A percentile compares a stretch with the other conserved stretches of the same genome.
These are phyloP conservation scores for Neurospora sp. DNA, from an alignment of 495 filamentous ascomycete species.

Conservation along the genomic window DNA sequence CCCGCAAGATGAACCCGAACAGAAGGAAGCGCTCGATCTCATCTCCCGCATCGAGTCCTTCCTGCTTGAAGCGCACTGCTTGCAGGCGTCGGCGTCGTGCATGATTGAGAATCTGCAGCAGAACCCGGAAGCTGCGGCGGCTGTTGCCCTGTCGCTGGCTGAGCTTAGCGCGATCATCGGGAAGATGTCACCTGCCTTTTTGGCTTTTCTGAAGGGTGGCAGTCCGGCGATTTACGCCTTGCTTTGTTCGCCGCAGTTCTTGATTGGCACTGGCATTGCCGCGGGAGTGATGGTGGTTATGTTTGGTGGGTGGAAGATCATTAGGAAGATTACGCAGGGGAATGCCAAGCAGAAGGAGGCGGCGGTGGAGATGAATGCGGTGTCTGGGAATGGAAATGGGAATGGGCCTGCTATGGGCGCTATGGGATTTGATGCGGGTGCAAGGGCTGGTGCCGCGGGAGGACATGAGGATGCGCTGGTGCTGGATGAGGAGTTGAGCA, in stretches of 20 bases:
- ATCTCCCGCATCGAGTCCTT: slow-evolving; percentile 60
- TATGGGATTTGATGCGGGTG: background rate
- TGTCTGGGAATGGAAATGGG: background rate
- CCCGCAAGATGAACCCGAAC: slow-evolving; percentile 41
- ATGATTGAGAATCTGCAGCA: slow-evolving; percentile 83
- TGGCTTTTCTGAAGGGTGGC: slow-evolving; percentile 62
- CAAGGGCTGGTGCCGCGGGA: background rate
- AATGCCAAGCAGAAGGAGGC: slow-evolving; percentile 38
- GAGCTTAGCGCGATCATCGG: slow-evolving; percentile 74
- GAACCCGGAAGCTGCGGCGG: slow-evolving; percentile 87
- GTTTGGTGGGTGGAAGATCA: slow-evolving; percentile 92
- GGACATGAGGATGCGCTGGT: slow-evolving; percentile 37
- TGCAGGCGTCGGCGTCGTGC: slow-evolving; percentile 71
- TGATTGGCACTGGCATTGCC: slow-evolving; percentile 82
- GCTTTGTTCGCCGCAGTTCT: slow-evolving; percentile 81
- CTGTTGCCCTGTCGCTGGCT: slow-evolving; percentile 83
- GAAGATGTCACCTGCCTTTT: slow-evolving; percentile 77
- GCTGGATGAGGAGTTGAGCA: slow-evolving; percentile 43
- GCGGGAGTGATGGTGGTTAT: slow-evolving; percentile 87
- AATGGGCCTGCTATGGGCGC: background rate
- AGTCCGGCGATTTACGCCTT: slow-evolving; percentile 80
- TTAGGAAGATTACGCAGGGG: slow-evolving; percentile 61
- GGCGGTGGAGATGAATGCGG: slow-evolving; percentile 41
- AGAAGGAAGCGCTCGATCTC: slow-evolving; percentile 41
- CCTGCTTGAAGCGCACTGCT: slow-evolving; percentile 74